Conservation (phyloP, 306 rosid genomes). For the Corylus heterophylla region DNA sequence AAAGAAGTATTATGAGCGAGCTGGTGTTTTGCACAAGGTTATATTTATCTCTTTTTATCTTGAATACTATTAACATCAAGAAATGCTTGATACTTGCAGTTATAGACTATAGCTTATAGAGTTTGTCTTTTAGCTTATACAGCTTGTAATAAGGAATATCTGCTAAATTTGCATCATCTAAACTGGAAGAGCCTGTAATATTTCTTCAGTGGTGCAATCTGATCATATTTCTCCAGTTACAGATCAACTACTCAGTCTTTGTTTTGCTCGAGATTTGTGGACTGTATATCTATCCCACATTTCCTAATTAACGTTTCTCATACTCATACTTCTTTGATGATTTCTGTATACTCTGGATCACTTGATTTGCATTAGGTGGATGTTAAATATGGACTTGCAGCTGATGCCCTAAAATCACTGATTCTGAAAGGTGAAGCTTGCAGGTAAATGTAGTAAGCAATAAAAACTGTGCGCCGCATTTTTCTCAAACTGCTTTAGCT, state of each 20-base stretch:
- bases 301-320: not conserved
- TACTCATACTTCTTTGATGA: constrained; percentile 8
- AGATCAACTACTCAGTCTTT: not conserved
- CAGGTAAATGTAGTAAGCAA: constrained; percentile 50
- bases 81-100: not conserved
- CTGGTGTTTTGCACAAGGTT: constrained; percentile 92
- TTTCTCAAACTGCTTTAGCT: not conserved
- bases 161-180: not conserved
- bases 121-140: not conserved
- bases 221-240: not conserved
- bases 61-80: not conserved
- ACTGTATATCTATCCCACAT: not conserved
- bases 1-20: constrained; percentile 66
- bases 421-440: constrained; percentile 73
- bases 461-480: constrained; percentile 5
- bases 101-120: not conserved
- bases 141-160: not conserved
- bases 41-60: constrained; percentile 11
- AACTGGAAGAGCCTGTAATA: not conserved
- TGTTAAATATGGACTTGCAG: constrained; percentile 77
- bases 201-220: not conserved
- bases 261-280: not conserved
- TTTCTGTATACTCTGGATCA: not conserved
- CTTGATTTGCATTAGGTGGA: constrained; percentile 52
- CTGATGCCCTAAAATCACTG: constrained; percentile 62